Evolutionary conservation across 2,329 filamentous ascomycete species (phyloP).

Genomic region (Myriosclerotinia scirpicola): DNA sequence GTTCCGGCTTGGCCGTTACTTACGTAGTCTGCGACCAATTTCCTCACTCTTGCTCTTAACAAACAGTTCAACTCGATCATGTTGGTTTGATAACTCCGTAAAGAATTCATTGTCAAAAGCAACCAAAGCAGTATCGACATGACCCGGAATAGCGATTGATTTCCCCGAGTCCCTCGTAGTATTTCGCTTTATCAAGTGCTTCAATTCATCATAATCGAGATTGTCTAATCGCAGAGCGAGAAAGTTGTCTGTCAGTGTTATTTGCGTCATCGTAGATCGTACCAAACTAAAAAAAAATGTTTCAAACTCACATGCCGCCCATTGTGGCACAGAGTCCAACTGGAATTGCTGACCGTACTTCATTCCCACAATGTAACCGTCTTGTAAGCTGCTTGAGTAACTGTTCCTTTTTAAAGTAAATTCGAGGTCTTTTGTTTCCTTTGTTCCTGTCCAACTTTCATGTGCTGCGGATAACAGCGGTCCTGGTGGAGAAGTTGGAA

Average conservation of each 20-base stretch:
- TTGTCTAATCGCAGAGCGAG: slow-evolving; percentile 57
- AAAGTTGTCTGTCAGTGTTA: slow-evolving; percentile 21
- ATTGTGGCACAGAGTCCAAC: slow-evolving; percentile 76
- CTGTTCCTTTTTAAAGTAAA: neutral
- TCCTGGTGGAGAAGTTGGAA: slow-evolving; percentile 11
- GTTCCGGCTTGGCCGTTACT: slow-evolving; percentile 34
- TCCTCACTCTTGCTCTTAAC: slow-evolving; percentile 78
- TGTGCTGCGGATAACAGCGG: slow-evolving; percentile 12
- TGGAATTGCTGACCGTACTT: slow-evolving; percentile 76
- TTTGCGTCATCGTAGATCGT: slow-evolving; percentile 21
- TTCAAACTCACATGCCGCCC: slow-evolving; percentile 65
- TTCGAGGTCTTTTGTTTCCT: slow-evolving; percentile 1
- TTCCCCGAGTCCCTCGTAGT: slow-evolving; percentile 69
- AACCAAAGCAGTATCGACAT: slow-evolving; percentile 56
- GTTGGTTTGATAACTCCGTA: slow-evolving; percentile 68
- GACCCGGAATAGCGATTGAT: slow-evolving; percentile 73
- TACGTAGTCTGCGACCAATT: slow-evolving; percentile 68
- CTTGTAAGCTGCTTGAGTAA: slow-evolving; percentile 5
- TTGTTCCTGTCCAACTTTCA: slow-evolving; percentile 6
- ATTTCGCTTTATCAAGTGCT: slow-evolving; percentile 78
- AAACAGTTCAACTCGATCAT: slow-evolving; percentile 76
- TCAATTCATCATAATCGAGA: slow-evolving; percentile 85
- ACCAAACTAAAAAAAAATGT: neutral
- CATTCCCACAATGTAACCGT: slow-evolving; percentile 49
- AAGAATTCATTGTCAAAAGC: slow-evolving; percentile 73